phyloP scores from a whole-genome alignment of 140 eudicot species.

The Senecio squalidus region DNA sequence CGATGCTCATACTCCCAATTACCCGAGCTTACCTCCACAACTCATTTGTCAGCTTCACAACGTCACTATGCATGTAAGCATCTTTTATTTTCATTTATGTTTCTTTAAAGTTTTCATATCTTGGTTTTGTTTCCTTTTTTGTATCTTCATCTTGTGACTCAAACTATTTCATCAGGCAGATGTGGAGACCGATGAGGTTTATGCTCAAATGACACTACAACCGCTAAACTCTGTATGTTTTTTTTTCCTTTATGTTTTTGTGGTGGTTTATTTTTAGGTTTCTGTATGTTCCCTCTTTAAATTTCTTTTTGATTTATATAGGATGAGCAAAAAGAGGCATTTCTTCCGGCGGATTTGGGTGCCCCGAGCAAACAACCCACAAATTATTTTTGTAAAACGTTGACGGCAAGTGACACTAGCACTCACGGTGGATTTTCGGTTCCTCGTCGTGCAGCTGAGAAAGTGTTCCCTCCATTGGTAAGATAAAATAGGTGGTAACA shows the following conservation, averaged over 20 bases:
- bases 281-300: background rate
- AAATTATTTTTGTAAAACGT: slow-evolving; percentile 76
- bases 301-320: slow-evolving; percentile 18
- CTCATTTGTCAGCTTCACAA: slow-evolving; percentile 92
- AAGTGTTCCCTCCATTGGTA: slow-evolving; percentile 87
- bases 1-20: slow-evolving; percentile 77
- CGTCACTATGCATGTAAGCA: slow-evolving; percentile 83
- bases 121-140: background rate
- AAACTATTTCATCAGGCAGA: slow-evolving; percentile 54
- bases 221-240: slow-evolving; percentile 64
- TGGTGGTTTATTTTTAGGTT: background rate
- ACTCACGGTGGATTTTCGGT: slow-evolving; percentile 96
- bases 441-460: slow-evolving; percentile 92
- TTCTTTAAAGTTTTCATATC: background rate
- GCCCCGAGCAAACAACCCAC: slow-evolving; percentile 79
- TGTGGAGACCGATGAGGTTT: slow-evolving; percentile 88
- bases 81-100: background rate
- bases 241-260: slow-evolving; percentile 1
- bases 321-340: slow-evolving; percentile 87
- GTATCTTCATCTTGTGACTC: slow-evolving; percentile 9
- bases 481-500: too few species aligned
- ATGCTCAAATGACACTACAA: slow-evolving; percentile 88
- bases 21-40: slow-evolving; percentile 90
- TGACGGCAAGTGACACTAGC: slow-evolving; percentile 90
- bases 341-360: slow-evolving; percentile 79